Evolutionary conservation across 805 yeast genomes (phyloP).

Genomic region (Candida ficus): DNA sequence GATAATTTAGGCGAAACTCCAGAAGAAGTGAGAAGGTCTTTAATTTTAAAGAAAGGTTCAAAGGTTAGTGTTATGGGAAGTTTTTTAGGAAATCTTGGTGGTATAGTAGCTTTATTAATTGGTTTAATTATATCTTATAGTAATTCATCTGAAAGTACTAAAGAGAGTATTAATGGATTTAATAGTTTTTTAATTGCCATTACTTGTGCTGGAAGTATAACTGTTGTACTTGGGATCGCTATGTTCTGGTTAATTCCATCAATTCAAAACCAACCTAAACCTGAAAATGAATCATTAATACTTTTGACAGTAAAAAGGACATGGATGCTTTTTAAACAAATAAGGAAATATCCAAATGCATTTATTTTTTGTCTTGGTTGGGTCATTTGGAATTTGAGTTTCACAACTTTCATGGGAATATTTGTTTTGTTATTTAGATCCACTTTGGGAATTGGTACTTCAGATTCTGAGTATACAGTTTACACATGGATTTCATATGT

Average conservation of each 20-base stretch:
- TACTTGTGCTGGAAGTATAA: slow-evolving; percentile 34
- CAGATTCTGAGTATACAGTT: slow-evolving; percentile 35
- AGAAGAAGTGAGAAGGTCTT: slow-evolving; percentile 25
- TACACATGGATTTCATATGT: slow-evolving; percentile 34
- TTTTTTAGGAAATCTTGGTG: slow-evolving; percentile 33
- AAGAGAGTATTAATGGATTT: slow-evolving; percentile 26
- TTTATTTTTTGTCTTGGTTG: slow-evolving; percentile 33
- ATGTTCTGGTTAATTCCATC: slow-evolving; percentile 29
- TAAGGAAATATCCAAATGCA: slow-evolving; percentile 30
- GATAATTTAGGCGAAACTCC: background rate
- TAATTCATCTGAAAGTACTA: slow-evolving; percentile 16
- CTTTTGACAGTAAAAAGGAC: slow-evolving; percentile 28
- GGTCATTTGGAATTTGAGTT: slow-evolving; percentile 38
- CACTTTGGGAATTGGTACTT: slow-evolving; percentile 33
- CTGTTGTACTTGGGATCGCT: slow-evolving; percentile 25
- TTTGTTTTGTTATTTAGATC: slow-evolving; percentile 34
- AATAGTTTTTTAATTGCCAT: slow-evolving; percentile 34
- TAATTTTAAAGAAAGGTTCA: slow-evolving; percentile 29
- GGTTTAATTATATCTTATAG: slow-evolving; percentile 35
- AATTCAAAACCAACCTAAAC: slow-evolving; percentile 25
- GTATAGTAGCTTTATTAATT: slow-evolving; percentile 31
- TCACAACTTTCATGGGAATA: slow-evolving; percentile 31
- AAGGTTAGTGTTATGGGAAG: slow-evolving; percentile 35
- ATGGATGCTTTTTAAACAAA: slow-evolving; percentile 21
- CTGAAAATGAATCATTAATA: slow-evolving; percentile 24